Evolutionary conservation across 306 rosid genomes (phyloP), one percentile per base, ranked within the genome.

Genomic region (Quercus variabilis): DNA sequence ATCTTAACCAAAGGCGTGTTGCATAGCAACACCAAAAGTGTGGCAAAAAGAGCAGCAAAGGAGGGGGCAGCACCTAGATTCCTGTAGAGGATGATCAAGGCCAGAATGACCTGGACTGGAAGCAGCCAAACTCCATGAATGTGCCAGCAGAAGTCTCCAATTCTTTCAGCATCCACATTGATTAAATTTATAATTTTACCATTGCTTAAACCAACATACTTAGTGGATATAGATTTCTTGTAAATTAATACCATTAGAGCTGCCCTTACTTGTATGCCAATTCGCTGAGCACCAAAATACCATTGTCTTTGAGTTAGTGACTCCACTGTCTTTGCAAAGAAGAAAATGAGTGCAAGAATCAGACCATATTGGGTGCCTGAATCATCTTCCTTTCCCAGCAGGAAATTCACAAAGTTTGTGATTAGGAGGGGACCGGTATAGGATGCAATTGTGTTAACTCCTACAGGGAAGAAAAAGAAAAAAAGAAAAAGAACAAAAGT

Each of bases 101-200:
- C 98, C 71, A 94, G 79, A 68, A 90, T 38, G 1, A 92, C 82
- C 79, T 94, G 97, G 74, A 94, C 85, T 3, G 98, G 98, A 82
- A 92, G 97, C 88, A 92, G 69, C 98, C 98, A 94, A 78, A 92
- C 74, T 55, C 95, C 90, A 74, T 94, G 97, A 78, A 91, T 63
- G 78, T 85, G 84, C 97, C 90, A 90, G 56, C 92, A 90, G 84
- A 90, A 94, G 60, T 91, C 99, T 49, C 99, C 97, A 51, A 92
- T 83, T 82, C 97, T 92, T 64, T 92, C 99, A 12, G 89, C 93
- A 80, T 94, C 99, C 64, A 92, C 95, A 77, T 88, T 92, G 70
- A 94, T 83, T 59, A 92, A 78, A 69, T 94, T 94, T 57, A 87
- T 77, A 38, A 84, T 81, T 72, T 85, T 92, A 3, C 99, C 97